Evolutionary conservation across 139 green algal genomes (phyloP), one percentile per base, ranked within the genome.

Genomic region (Volvox africanus): DNA sequence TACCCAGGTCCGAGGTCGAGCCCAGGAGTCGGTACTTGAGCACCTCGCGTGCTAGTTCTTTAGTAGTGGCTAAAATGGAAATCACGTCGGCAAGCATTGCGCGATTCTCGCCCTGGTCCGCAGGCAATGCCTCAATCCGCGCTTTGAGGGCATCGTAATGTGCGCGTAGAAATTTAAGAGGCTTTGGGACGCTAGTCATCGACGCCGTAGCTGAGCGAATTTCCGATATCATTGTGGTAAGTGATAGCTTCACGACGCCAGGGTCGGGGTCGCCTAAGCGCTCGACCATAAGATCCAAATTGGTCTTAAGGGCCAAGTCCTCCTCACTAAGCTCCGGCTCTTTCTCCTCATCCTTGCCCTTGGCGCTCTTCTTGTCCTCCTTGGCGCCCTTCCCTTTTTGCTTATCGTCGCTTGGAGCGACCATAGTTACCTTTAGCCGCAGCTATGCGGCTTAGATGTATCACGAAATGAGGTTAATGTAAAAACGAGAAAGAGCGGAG

Each of bases 101-200:
- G 6, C 82, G 80, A 86, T 96, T 97, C 35, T 93, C 82, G 9
- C 36, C 88, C 26, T 68, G 86, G 16, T 32, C 67, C 0, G 61
- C 86, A 1, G 94, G 82, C 87, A 99, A 82, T 6, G 62, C 87
- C n/a, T 97, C 96, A 62, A 95, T 96, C 1, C 65, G 44, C 14
- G 90, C 92, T 77, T 97, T 98, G 26, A 99, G 93, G 0, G 88
- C 93, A 30, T 95, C 93, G 55, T 98, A 98, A 93, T 99, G 97
- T 0, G 95, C 91, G 12, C 96, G 93, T 76, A 99, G 95, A 92
- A 99, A 99, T 95, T 99, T 99, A 30, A 99, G 94, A 1, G 98
- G 98, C 95, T 99, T 99, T 28, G 98, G 98, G 19, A 99, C 98
- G 22, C 96, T 97, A 19, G 98, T 99, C 98, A 99, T 99, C 61